Conservation (phyloP, 75 land plant species). For the Cupressus sempervirens region DNA sequence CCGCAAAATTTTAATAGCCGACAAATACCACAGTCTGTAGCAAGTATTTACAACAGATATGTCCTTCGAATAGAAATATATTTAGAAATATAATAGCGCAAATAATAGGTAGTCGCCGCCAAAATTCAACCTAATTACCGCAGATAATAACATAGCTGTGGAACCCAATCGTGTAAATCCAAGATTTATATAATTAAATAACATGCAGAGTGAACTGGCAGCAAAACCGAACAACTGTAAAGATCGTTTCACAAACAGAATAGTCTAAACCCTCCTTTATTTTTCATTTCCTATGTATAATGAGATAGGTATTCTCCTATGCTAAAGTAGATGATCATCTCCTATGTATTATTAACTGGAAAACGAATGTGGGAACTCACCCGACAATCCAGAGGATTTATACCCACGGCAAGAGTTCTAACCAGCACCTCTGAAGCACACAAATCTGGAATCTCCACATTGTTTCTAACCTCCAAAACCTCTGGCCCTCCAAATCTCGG, state of each 20-base stretch:
- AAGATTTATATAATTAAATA: background rate
- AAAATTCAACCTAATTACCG: background rate
- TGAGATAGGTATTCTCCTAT: background rate
- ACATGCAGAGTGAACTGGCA: background rate
- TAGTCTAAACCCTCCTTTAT: background rate
- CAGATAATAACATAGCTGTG: background rate
- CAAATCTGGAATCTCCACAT: conserved; percentile 62
- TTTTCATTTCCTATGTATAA: background rate
- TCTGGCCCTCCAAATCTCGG: conserved; percentile 93
- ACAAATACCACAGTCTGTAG: background rate
- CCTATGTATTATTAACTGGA: background rate
- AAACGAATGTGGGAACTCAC: conserved; percentile 32
- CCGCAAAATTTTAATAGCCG: background rate
- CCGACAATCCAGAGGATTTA: conserved; percentile 84
- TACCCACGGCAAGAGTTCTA: conserved; percentile 65
- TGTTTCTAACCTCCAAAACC: conserved; percentile 60
- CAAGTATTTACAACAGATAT: background rate
- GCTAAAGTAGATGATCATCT: background rate
- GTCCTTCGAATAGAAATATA: background rate
- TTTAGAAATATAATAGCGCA: background rate
- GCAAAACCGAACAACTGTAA: background rate
- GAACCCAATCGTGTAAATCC: background rate
- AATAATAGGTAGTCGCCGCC: background rate
- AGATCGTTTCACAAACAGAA: background rate
- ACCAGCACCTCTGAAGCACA: conserved; percentile 79